Base-by-base conservation (phyloP, 2,329 filamentous ascomycete species). In the Epichloe aotearoae region DNA sequence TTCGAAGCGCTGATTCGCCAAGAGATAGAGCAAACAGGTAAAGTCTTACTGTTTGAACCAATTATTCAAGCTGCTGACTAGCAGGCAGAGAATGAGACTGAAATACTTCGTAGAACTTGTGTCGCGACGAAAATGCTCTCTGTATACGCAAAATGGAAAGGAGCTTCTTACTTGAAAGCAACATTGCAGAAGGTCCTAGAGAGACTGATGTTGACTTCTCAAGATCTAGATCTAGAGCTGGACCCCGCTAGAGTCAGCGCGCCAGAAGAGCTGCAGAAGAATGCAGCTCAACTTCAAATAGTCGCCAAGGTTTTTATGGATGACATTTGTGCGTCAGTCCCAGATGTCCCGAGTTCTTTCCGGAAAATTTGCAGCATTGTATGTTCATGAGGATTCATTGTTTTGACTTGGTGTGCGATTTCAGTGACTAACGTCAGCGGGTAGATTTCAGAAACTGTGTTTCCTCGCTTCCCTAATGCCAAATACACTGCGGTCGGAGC, bases 101-200 rank as follows among this genome's bases (percentile, higher is more conserved):
- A 86, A 58, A 71, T 86, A 20, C 65, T 86, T 11, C 74, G 82
- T n/a, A 72, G 81, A 47, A 83, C 82, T 34, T 84, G 80, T 56
- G 82, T 86, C 1, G 79, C 80, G n/a, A 85, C 82, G 2, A 86
- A 85, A 61, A 83, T 85, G 75, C 71, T 86, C 2, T 84, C 82
- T 1, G 73, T 84, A 7, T 86, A 84, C 57, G 82, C 81, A 5
- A 85, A 83, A 59, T 86, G 82, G 82, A 85, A 84, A 64, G 82
- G 82, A 12, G 69, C 74, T 15, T 63, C 72, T 4, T 86, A 86
- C 59, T 71, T 86, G 37, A 79, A 77, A 56, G 69, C 72, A 14
- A 85, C 82, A 1, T 68, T 86, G 10, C 80, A 83, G 56, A 83
- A 83, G 58, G 80, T 85, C 2, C 65, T 86, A 2, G 80, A 84